Evolutionary conservation across 1,139 yeast genomes (phyloP), one percentile per base, ranked within the genome.

Genomic region (Geotrichum phurueaensis): DNA sequence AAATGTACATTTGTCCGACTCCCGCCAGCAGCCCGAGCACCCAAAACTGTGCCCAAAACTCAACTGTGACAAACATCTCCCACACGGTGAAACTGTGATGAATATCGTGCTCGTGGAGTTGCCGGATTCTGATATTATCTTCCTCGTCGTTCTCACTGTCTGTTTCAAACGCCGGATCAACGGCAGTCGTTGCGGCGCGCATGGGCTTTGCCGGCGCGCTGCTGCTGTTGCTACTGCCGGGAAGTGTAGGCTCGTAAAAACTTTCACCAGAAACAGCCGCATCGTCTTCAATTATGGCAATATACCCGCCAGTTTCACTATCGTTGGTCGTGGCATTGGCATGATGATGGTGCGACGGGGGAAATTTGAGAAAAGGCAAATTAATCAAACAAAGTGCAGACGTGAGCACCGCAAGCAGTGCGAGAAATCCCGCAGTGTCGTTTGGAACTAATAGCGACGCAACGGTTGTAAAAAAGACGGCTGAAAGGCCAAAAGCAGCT

Each of bases 1-100:
- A 60, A 39, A 87, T 87, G 69, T 85, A 87, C 81, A 86, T 84
- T 69, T 87, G 92, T 9, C 92, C 92, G 61, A 84, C 77, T 4
- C 90, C 87, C 68, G 86, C 85, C 51, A 85, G 74, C 3, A 83
- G 73, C 0, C 89, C 86, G 60, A 86, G 74, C 18, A 85, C 75
- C 6, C 80, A 50, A 66, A 72, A 71, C 52, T 73, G 74, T 45
- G 70, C 66, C 77, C 77, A 74, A 64, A 73, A 74, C 45, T 69
- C 70, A 22, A 54, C 47, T n/a, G 65, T 63, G 15, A 55, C 54
- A 36, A 69, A 33, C 53, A 71, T 60, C 23, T 60, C 55, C 54
- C 53, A 54, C 12, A 53, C 58, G 1, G 60, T 54, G 25, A 54
- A 47, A 43, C 55, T 58, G 36, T 48, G 56, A 43, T 57, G 60